Base-by-base conservation (phyloP, 2,329 filamentous ascomycete genomes). In the Sporothrix pallida region DNA sequence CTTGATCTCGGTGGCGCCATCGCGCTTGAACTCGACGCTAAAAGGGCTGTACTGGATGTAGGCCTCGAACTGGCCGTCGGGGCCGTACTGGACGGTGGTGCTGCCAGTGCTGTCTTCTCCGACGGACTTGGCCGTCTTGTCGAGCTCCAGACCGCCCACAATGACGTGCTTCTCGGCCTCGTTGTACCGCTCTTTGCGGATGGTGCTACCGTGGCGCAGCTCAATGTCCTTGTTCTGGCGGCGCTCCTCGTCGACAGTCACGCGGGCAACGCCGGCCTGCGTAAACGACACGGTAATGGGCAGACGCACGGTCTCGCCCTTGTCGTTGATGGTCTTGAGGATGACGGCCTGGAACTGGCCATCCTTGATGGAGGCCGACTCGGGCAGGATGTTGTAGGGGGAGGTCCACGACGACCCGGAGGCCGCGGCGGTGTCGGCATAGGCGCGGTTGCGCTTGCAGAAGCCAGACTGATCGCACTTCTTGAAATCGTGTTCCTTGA, bases 401-500 rank as follows among this genome's bases (percentile, higher is more conserved):
- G 94, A 91, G 77, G 86, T 85, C 92, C 94, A 98, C 42, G 87
- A 85, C 9, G 89, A 87, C 75, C 89, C 90, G 73, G 89, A 84
- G 58, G 89, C 84, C 63, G 88, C 83, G 76, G 91, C 94, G 76
- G 88, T 86, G 83, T 98, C 95, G 80, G 96, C 96, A 81, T 93
- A 95, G 54, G 89, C 92, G 81, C 96, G 91, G 84, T 98, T 98
- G 77, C 96, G 93, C 81, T 94, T 96, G 84, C 96, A 99, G 86
- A 99, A 99, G 79, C 96, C 96, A 4, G 95, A 96, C 81, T 99
- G 95, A 77, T 92, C 86, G 85, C 96, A 99, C 79, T 92, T 97
- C 81, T 98, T 99, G 87, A 98, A 99, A 82, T 97, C 95, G 79
- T 97, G 91, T 81, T 97, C 92, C 84, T 99, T 99, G 71, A 99